A percentile compares a stretch with the other conserved stretches of the same genome.
phyloP scores from a whole-genome alignment of 805 yeast genomes.

The Saccharomycopsis sp. region DNA sequence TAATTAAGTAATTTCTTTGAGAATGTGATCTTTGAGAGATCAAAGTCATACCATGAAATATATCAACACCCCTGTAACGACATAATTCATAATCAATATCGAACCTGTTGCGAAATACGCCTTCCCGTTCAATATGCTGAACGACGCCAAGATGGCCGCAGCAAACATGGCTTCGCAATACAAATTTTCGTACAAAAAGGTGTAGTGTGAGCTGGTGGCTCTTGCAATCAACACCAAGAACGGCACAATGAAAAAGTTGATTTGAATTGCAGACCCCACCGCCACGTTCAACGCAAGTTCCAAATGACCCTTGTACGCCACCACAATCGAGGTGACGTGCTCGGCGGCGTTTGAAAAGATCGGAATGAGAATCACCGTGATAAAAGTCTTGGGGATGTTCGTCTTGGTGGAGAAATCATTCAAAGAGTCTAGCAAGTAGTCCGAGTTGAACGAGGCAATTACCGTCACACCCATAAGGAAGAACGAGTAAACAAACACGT shows the following conservation, averaged over 20 bases:
- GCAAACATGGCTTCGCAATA: conserved; percentile 12
- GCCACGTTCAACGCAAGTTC: conserved; percentile 19
- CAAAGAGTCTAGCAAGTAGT: conserved; percentile 17
- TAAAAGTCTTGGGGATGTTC: conserved; percentile 16
- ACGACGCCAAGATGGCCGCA: conserved; percentile 14
- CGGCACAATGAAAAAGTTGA: conserved; percentile 18
- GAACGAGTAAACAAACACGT: conserved; percentile 9
- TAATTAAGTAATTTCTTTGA: too few relatives aligned
- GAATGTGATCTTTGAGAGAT: not conserved
- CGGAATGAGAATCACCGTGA: conserved; percentile 20
- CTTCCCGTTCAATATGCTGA: conserved; percentile 15
- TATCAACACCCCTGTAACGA: conserved; percentile 7
- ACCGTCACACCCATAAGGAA: conserved; percentile 14
- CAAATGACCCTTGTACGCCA: conserved; percentile 19
- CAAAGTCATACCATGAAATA: conserved; percentile 6
- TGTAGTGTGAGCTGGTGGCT: conserved; percentile 13
- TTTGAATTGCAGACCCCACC: conserved; percentile 20
- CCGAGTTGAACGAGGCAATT: conserved; percentile 17
- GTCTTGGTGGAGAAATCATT: conserved; percentile 13
- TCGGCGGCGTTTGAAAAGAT: conserved; percentile 19
- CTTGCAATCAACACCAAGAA: conserved; percentile 18
- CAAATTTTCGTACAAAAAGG: conserved; percentile 14
- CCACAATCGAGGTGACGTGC: conserved; percentile 19
- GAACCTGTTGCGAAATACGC: conserved; percentile 17
- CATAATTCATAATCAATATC: conserved; percentile 10